Percentiles rank a stretch among this genome's conserved stretches.
phyloP scores from a whole-genome alignment of 2,329 filamentous ascomycete species.

The Cladophialophora carrionii region DNA sequence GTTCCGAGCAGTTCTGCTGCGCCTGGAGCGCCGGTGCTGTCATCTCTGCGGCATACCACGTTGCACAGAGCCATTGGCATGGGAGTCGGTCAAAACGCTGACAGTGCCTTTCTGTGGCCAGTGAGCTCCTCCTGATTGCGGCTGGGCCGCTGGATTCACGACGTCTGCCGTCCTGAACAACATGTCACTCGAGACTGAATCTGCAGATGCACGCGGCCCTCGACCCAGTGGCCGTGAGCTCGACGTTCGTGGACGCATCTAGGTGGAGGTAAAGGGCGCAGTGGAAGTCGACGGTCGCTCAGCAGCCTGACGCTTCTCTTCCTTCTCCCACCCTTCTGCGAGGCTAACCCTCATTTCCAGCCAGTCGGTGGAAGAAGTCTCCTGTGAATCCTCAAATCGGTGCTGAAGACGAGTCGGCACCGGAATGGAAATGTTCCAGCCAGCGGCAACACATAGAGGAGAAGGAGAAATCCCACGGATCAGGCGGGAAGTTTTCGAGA shows the following conservation, averaged over 20 bases:
- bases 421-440: background rate
- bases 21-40: conserved; percentile 14
- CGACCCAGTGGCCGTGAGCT: conserved; percentile 7
- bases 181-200: conserved; percentile 9
- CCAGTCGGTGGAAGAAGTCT: conserved; percentile 10
- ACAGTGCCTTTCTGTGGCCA: conserved; percentile 23
- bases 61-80: conserved; percentile 35
- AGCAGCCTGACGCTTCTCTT: conserved; percentile 8
- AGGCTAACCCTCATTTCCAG: conserved; percentile 3
- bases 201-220: conserved; percentile 12
- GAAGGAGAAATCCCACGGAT: conserved; percentile 7
- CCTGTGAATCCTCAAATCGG: conserved; percentile 6
- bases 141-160: conserved; percentile 16
- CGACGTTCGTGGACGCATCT: conserved; percentile 10
- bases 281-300: conserved; percentile 1
- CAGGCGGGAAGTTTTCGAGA: conserved; percentile 9
- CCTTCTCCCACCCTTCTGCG: conserved; percentile 7
- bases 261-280: conserved; percentile 16
- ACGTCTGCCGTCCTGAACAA: conserved; percentile 14
- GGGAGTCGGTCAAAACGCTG: conserved; percentile 23
- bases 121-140: conserved; percentile 6
- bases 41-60: conserved; percentile 30
- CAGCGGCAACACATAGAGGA: background rate
- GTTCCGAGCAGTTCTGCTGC: conserved; percentile 25
- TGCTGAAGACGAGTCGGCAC: conserved; percentile 9